phyloP scores from a whole-genome alignment of 768 basidiomycete genomes.

The Inosperma sp. region DNA sequence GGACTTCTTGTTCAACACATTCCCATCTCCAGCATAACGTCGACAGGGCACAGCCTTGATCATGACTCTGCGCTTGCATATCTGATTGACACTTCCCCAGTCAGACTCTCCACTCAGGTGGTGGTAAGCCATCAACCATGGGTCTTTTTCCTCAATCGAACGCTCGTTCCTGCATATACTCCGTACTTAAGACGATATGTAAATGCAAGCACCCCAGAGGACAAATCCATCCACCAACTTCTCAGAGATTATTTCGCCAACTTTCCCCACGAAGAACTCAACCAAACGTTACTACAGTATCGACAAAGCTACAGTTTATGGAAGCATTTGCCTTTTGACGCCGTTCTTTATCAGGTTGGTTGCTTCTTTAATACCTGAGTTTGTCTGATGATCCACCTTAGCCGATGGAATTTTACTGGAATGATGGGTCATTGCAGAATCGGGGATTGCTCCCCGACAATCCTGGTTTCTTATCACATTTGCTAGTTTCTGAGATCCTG shows the following conservation, averaged over 20 bases:
- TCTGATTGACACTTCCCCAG: constrained; percentile 33
- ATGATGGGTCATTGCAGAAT: not conserved
- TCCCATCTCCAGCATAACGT: constrained; percentile 15
- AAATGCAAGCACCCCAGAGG: constrained; percentile 8
- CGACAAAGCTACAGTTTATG: constrained; percentile 9
- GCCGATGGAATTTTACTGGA: not conserved
- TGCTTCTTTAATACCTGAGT: not conserved
- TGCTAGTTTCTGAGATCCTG: constrained; percentile 37
- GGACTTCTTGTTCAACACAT: constrained; percentile 22
- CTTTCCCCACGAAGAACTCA: constrained; percentile 15
- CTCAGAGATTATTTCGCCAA: constrained; percentile 15
- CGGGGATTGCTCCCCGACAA: not conserved
- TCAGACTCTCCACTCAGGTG: constrained; percentile 14
- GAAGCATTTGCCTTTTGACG: constrained; percentile 32
- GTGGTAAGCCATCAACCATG: no score
- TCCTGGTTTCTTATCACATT: constrained; percentile 25
- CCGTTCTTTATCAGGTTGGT: constrained; percentile 41
- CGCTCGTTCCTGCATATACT: constrained; percentile 3
- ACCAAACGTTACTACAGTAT: constrained; percentile 9
- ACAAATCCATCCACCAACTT: constrained; percentile 12
- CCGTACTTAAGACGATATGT: constrained; percentile 9
- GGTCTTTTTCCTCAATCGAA: constrained; percentile 28
- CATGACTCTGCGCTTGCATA: constrained; percentile 46
- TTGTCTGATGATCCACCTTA: constrained; percentile 1
- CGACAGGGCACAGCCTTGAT: constrained; percentile 42